Conservation (phyloP, 2,329 filamentous ascomycete genomes). For the Cyclaneusma minus region DNA sequence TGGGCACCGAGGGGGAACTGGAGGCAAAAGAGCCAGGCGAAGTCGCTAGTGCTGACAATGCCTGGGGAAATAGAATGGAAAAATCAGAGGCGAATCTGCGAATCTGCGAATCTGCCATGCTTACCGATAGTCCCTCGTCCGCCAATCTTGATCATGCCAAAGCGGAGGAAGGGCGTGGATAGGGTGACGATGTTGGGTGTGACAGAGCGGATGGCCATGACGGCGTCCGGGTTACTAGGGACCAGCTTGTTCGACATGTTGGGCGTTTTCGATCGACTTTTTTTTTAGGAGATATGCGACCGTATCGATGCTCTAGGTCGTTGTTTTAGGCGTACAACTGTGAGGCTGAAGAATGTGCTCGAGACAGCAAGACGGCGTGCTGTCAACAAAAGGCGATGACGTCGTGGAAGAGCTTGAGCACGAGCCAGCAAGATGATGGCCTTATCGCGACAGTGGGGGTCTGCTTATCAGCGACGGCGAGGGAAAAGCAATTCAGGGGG, state of each 20-base stretch:
- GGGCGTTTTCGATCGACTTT: conserved; percentile 6
- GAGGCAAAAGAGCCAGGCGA: not conserved
- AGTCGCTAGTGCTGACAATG: not conserved
- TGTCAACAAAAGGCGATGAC: too few relatives aligned
- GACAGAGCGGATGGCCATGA: conserved; percentile 82
- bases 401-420: too few relatives aligned
- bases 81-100: not conserved
- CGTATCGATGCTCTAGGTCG: too few relatives aligned
- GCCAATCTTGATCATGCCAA: conserved; percentile 67
- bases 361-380: too few relatives aligned
- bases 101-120: conserved; percentile 15
- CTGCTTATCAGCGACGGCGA: too few relatives aligned
- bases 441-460: too few relatives aligned
- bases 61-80: conserved; percentile 3
- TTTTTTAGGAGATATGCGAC: conserved; percentile 1
- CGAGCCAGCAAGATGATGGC: too few relatives aligned
- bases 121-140: conserved; percentile 74
- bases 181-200: conserved; percentile 65
- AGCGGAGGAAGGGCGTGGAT: conserved; percentile 72
- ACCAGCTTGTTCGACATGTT: conserved; percentile 48
- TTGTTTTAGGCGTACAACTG: too few relatives aligned
- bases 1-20: not conserved
- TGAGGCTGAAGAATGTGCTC: too few relatives aligned
- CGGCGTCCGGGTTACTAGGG: conserved; percentile 56
- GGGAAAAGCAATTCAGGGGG: too few relatives aligned